phyloP scores from a whole-genome alignment of 495 filamentous ascomycete genomes.

The Penicillium canariense region DNA sequence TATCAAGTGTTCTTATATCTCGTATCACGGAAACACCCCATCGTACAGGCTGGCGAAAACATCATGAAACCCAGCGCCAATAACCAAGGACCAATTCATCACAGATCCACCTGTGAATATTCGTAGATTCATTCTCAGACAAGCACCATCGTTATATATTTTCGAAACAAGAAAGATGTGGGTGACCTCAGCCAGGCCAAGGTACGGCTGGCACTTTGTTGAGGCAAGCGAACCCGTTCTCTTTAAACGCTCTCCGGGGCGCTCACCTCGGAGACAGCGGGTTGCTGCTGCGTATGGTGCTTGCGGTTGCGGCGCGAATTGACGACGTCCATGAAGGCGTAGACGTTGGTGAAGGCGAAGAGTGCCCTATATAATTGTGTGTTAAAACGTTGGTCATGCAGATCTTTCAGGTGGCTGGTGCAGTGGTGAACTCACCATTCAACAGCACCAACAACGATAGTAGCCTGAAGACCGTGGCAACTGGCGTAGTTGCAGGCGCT shows the following conservation, averaged over 20 bases:
- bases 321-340: constrained; percentile 17
- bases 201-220: neutral
- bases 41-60: neutral
- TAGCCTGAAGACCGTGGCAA: constrained; percentile 44
- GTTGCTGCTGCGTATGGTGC: constrained; percentile 1
- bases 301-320: constrained; percentile 13
- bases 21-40: neutral
- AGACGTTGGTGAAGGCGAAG: constrained; percentile 21
- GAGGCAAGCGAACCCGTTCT: too few relatives aligned
- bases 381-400: neutral
- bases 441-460: constrained; percentile 45
- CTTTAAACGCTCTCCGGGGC: neutral
- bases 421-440: constrained; percentile 42
- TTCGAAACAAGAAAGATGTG: neutral
- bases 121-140: constrained; percentile 1
- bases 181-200: neutral
- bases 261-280: constrained; percentile 11
- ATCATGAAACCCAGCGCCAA: neutral
- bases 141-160: neutral
- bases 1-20: neutral
- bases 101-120: constrained; percentile 1
- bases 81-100: neutral
- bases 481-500: constrained; percentile 40
- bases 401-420: neutral
- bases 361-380: constrained; percentile 31